Base-by-base conservation (phyloP, 805 yeast species). In the Candida coquimbonensis region DNA sequence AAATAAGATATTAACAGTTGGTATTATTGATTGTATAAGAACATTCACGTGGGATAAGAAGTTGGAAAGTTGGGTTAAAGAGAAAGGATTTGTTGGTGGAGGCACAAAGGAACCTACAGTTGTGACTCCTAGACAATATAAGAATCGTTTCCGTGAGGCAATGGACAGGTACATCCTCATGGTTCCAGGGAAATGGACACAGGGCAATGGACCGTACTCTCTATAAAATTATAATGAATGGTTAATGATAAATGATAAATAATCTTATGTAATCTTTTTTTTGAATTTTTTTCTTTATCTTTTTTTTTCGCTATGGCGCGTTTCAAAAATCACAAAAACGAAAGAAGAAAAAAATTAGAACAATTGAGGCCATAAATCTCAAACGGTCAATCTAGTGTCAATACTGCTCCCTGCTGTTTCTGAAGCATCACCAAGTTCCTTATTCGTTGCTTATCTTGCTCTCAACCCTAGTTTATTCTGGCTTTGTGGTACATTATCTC, bases 11-110 rank as follows among this genome's bases (percentile, higher is more conserved):
- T 70, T 93, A 34, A 88, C 89, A 17, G 96, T 90, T 13, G 99
- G 99, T 4, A 90, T 93, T 36, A 90, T 93, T 49, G 85, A 93
- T 63, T 93, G 95, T 71, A 81, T 93, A 38, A 68, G 99, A 48
- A 89, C 99, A 0, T 93, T 91, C 57, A 93, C 99, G 0, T 93
- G 99, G 99, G 99, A 93, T 59, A 93, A 93, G 65, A 93, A 90
- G 64, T 78, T 93, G 26, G 99, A 93, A 62, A 89, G 95, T 62
- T 93, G 99, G 99, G 99, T 93, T 34, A 93, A 93, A 62, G 99
- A 95, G 46, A 85, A 87, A 56, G 90, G 91, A 1, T 70, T 93
- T 34, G 96, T 91, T 38, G 89, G 89, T 6, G 81, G 86, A 1
- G 87, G 88, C 35, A 87, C 88, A 1, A 91, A 87, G 56, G 96